These are phyloP conservation scores for Ascocoryne sarcoides DNA, from an alignment of 2,329 filamentous ascomycete species.

Conservation along the genomic window DNA sequence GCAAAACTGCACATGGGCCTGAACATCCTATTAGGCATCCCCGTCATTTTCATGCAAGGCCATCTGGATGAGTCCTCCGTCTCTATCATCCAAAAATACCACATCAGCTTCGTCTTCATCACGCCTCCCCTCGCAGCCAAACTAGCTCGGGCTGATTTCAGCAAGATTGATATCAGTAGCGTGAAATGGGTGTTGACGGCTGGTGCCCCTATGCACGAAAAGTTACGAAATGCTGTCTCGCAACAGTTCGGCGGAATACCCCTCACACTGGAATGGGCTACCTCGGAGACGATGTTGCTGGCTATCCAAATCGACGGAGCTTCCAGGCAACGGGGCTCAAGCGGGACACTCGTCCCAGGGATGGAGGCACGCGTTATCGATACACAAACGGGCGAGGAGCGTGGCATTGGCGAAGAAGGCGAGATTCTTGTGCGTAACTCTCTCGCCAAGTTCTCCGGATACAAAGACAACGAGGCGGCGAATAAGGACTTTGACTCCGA, in stretches of 20 bases:
- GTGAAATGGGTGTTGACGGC: background rate
- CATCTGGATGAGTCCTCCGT: background rate
- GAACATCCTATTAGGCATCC: background rate
- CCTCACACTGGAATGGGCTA: background rate
- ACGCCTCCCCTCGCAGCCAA: background rate
- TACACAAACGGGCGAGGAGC: background rate
- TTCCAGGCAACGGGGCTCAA: background rate
- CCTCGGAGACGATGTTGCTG: background rate
- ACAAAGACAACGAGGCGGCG: background rate
- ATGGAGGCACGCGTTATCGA: background rate
- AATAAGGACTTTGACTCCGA: background rate
- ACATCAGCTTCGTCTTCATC: background rate
- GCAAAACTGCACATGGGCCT: background rate
- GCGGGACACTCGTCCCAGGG: background rate
- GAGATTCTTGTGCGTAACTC: background rate
- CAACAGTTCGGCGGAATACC: background rate
- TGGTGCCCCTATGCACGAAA: background rate
- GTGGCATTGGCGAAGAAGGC: background rate
- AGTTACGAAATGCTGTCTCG: background rate
- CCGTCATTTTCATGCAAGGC: background rate
- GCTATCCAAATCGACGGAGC: background rate
- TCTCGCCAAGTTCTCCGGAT: background rate
- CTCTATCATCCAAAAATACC: background rate
- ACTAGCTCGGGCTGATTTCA: background rate
- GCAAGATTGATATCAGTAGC: background rate